Evolutionary conservation across 1,284 basidiomycete genomes (phyloP).

Genomic region (Apiotrichum brassicae): DNA sequence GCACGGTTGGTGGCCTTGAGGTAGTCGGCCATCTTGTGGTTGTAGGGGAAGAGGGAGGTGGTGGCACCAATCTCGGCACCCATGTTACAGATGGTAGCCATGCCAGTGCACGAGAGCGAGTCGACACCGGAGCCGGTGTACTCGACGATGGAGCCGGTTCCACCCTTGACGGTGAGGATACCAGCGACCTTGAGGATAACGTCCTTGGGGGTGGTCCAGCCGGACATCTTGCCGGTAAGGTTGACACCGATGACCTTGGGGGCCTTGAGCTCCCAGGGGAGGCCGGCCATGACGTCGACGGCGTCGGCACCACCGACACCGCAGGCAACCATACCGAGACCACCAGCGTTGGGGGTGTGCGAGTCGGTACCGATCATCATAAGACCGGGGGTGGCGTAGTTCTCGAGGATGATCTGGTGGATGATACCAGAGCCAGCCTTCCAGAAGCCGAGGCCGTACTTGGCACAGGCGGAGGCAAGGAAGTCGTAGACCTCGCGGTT

Average conservation of each 20-base stretch:
- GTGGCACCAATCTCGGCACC: slow-evolving; percentile 99
- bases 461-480: slow-evolving; percentile 93
- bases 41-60: slow-evolving; percentile 96
- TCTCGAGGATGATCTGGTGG: slow-evolving; percentile 98
- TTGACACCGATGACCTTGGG: slow-evolving; percentile 86
- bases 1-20: slow-evolving; percentile 82
- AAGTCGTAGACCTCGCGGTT: slow-evolving; percentile 99
- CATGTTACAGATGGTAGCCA: slow-evolving; percentile 97
- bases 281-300: slow-evolving; percentile 96
- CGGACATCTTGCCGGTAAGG: slow-evolving; percentile 77
- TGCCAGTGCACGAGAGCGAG: slow-evolving; percentile 86
- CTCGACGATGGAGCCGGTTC: slow-evolving; percentile 92
- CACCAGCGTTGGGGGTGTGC: slow-evolving; percentile 97
- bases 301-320: slow-evolving; percentile 99
- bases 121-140: slow-evolving; percentile 95
- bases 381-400: slow-evolving; percentile 73
- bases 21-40: slow-evolving; percentile 79
- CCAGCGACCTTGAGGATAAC: slow-evolving; percentile 92
- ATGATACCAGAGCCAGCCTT: slow-evolving; percentile 97
- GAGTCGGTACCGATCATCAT: slow-evolving; percentile 68
- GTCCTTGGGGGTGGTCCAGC: slow-evolving; percentile 96
- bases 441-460: slow-evolving; percentile 99
- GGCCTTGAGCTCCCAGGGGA: slow-evolving; percentile 97
- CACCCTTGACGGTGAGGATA: slow-evolving; percentile 89
- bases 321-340: slow-evolving; percentile 94